A percentile compares a stretch with the other conserved stretches of the same genome.
These are phyloP conservation scores for Dillenia suffruticosa DNA, from an alignment of 164 flowering plant species.

Conservation along the genomic window DNA sequence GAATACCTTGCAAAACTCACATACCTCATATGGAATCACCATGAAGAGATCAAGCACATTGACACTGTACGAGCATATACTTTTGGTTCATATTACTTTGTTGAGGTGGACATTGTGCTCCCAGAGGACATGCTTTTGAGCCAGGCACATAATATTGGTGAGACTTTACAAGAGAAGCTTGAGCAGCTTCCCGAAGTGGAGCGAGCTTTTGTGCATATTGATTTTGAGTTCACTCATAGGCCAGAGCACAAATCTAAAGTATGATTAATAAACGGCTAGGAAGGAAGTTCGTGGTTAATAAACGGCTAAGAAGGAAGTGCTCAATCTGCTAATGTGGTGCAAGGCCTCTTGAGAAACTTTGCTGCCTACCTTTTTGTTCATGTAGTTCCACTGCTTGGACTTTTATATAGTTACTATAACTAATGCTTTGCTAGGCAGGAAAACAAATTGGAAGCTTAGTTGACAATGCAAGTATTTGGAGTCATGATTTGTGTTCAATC, in stretches of 20 bases:
- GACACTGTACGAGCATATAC: constrained; percentile 91
- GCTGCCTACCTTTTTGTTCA: too few species aligned
- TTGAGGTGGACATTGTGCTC: constrained; percentile 83
- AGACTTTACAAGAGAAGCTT: constrained; percentile 76
- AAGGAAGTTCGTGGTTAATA: constrained; percentile 8
- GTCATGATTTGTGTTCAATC: too few species aligned
- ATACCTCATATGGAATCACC: constrained; percentile 81
- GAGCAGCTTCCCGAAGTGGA: constrained; percentile 76
- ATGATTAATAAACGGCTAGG: constrained; percentile 6
- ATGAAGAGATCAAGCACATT: constrained; percentile 68
- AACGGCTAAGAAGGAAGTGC: too few species aligned
- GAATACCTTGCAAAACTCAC: constrained; percentile 67
- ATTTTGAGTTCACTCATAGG: constrained; percentile 70
- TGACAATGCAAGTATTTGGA: too few species aligned
- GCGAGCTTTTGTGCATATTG: constrained; percentile 81
- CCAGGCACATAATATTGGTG: constrained; percentile 79
- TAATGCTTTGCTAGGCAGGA: too few species aligned
- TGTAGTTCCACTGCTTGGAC: too few species aligned
- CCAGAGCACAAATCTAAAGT: constrained; percentile 65
- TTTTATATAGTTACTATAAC: too few species aligned
- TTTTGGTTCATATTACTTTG: constrained; percentile 74
- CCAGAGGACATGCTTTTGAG: constrained; percentile 63
- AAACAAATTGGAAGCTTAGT: too few species aligned
- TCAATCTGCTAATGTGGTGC: too few species aligned
- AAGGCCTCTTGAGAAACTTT: too few species aligned